Percentiles rank a stretch among this genome's conserved stretches.
Conservation (phyloP, 2,329 filamentous ascomycete species). For the Macrophomina tecta region DNA sequence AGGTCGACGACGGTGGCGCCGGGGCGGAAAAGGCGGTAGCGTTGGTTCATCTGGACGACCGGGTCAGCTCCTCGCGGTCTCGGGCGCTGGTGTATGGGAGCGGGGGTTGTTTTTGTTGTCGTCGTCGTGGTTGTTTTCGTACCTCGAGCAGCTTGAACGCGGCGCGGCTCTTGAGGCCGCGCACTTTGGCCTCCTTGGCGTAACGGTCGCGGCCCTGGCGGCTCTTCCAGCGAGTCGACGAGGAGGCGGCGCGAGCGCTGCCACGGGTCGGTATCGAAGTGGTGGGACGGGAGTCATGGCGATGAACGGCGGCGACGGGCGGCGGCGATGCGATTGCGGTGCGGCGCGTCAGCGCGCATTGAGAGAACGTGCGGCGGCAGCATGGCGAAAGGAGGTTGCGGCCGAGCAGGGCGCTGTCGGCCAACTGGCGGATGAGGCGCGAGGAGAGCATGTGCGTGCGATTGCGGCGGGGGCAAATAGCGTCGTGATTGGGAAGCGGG, state of each 20-base stretch:
- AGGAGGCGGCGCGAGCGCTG: constrained; percentile 47
- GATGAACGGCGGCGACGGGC: background rate
- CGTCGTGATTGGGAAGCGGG: background rate
- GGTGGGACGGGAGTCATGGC: background rate
- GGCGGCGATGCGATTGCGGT: background rate
- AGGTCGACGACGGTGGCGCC: constrained; percentile 91
- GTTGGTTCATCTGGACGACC: constrained; percentile 72
- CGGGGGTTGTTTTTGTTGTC: too few relatives aligned
- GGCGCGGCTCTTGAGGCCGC: constrained; percentile 84
- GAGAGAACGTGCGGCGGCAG: constrained; percentile 15
- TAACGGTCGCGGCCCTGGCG: constrained; percentile 78
- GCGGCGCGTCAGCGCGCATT: background rate
- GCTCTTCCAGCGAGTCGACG: constrained; percentile 80
- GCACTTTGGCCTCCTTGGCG: constrained; percentile 75
- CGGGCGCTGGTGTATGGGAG: too few relatives aligned
- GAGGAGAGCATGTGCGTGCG: constrained; percentile 42
- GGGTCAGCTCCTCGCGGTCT: too few relatives aligned
- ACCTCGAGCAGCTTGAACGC: constrained; percentile 93
- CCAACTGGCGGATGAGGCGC: constrained; percentile 44
- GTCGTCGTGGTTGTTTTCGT: constrained; percentile 27
- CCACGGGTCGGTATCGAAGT: constrained; percentile 19
- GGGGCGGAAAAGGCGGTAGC: constrained; percentile 76
- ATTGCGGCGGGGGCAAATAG: background rate
- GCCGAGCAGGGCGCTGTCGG: constrained; percentile 41
- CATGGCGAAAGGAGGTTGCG: constrained; percentile 4